phyloP scores from a whole-genome alignment of 2,329 filamentous ascomycete genomes.

The Magnaporthiopsis incrustans region DNA sequence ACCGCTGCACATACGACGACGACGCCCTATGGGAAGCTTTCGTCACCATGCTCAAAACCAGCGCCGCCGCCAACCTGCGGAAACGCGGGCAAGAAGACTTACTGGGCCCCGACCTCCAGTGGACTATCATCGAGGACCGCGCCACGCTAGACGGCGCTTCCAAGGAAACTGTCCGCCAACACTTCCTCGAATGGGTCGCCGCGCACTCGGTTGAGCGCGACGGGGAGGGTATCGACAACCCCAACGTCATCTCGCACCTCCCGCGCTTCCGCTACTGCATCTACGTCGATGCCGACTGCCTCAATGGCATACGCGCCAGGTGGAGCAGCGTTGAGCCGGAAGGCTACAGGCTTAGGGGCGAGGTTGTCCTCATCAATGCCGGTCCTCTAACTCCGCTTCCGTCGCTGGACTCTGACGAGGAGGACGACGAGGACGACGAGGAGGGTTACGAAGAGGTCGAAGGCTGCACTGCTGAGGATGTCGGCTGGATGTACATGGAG shows the following conservation, averaged over 20 bases:
- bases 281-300: neutral
- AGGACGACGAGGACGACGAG: neutral
- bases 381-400: neutral
- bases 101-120: neutral
- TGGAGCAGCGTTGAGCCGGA: neutral
- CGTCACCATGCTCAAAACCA: neutral
- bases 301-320: neutral
- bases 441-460: neutral
- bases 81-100: neutral
- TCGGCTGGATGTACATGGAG: neutral
- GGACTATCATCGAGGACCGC: neutral
- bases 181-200: neutral
- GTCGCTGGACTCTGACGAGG: neutral
- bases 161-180: neutral
- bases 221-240: neutral
- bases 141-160: conserved; percentile 1
- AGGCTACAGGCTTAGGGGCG: neutral
- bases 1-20: conserved; percentile 2
- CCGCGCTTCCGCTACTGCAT: conserved; percentile 5
- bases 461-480: neutral
- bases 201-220: neutral
- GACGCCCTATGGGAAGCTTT: conserved; percentile 2
- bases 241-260: neutral
- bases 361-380: neutral
- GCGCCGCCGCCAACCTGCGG: neutral